Evolutionary conservation across 768 basidiomycete species (phyloP).

Genomic region (Paxillus rubicundulus): DNA sequence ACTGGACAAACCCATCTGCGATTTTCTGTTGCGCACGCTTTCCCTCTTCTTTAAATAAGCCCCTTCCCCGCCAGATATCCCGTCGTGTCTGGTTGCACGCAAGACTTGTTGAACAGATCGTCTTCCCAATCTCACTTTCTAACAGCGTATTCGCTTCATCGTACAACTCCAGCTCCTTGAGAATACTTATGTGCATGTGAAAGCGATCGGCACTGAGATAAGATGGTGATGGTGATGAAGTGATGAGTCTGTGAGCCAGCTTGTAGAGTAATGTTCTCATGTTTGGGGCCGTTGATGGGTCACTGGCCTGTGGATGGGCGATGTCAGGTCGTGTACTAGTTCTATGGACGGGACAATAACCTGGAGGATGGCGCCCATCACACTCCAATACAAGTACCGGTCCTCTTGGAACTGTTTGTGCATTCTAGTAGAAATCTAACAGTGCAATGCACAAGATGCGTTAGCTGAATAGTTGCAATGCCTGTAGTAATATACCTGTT

Average conservation of each 20-base stretch:
- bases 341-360: constrained; percentile 33
- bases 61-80: constrained; percentile 61
- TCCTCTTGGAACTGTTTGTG: constrained; percentile 83
- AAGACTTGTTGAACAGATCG: constrained; percentile 67
- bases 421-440: constrained; percentile 75
- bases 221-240: constrained; percentile 60
- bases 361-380: constrained; percentile 79
- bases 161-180: constrained; percentile 63
- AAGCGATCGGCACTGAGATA: constrained; percentile 73
- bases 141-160: constrained; percentile 72
- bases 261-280: constrained; percentile 72
- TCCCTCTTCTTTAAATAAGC: constrained; percentile 59
- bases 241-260: constrained; percentile 72
- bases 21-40: constrained; percentile 58
- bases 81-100: constrained; percentile 74
- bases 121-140: constrained; percentile 64
- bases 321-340: constrained; percentile 8
- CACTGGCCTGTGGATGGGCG: constrained; percentile 58
- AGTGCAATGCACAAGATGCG: not conserved
- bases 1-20: constrained; percentile 49
- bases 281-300: constrained; percentile 53
- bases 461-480: constrained; percentile 1
- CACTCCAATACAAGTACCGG: constrained; percentile 79
- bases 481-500: constrained; percentile 51
- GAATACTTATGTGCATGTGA: constrained; percentile 68